A percentile compares a stretch with the other conserved stretches of the same genome.
These are phyloP conservation scores for Acanthamoeba royreba DNA, from an alignment of 208 protist species.

Conservation along the genomic window DNA sequence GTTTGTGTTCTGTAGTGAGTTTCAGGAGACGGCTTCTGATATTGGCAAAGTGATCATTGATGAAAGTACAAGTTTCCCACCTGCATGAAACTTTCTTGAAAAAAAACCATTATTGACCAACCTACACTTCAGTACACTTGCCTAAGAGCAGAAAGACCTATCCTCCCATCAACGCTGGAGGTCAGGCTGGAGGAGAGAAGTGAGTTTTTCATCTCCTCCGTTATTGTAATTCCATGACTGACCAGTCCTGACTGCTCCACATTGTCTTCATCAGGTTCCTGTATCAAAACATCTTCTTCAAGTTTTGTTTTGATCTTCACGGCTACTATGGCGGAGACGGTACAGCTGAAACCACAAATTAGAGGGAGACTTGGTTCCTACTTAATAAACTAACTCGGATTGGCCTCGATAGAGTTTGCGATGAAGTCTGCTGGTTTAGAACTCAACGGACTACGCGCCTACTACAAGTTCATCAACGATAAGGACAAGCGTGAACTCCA, in stretches of 20 bases:
- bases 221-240: not conserved
- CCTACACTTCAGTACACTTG: not conserved
- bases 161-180: conserved; percentile 57
- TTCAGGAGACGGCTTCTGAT: not conserved
- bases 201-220: conserved; percentile 48
- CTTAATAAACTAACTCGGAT: too few species aligned
- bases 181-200: conserved; percentile 68
- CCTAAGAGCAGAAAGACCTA: not conserved
- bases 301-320: conserved; percentile 63
- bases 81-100: not conserved
- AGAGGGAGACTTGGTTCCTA: too few species aligned
- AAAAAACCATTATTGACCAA: too few species aligned
- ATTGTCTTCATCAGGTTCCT: conserved; percentile 18
- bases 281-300: conserved; percentile 51
- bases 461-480: conserved; percentile 22
- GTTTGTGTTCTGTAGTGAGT: not conserved
- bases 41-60: conserved; percentile 43
- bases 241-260: not conserved
- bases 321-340: conserved; percentile 70
- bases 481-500: not conserved
- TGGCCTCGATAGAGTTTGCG: conserved; percentile 1
- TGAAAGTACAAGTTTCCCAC: not conserved
- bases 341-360: not conserved
- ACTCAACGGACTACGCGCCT: conserved; percentile 23
- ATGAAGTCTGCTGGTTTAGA: conserved; percentile 23